Percentiles rank a stretch among this genome's conserved stretches.
These are phyloP conservation scores for Sphagnum fallax DNA, from an alignment of 228 moss, liverwort and hornwort species.

Conservation along the genomic window DNA sequence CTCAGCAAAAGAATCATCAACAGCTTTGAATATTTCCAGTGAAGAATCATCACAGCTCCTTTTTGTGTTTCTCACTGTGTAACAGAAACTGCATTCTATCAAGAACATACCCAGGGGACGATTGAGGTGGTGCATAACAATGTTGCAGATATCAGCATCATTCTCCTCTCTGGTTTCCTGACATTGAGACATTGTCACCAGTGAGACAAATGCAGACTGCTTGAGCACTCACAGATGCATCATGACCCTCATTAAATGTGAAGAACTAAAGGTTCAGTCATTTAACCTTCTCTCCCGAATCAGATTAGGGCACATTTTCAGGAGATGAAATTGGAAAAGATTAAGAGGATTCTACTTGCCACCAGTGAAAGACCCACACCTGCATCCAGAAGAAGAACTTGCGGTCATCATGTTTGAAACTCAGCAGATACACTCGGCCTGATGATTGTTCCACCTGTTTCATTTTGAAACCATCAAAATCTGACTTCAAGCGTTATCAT, in stretches of 20 bases:
- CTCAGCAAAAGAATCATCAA: background rate
- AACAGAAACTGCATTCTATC: no score
- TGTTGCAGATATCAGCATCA: slow-evolving; percentile 59
- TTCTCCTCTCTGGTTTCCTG: slow-evolving; percentile 26
- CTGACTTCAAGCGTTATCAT: background rate
- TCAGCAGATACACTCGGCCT: slow-evolving; percentile 80
- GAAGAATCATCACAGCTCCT: no score
- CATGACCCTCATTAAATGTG: no score
- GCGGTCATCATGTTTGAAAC: slow-evolving; percentile 76
- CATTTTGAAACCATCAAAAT: background rate
- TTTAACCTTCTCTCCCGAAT: no score
- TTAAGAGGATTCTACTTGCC: no score
- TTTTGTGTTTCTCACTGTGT: no score
- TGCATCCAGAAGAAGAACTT: slow-evolving; percentile 98
- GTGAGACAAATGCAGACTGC: no score
- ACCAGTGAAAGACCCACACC: slow-evolving; percentile 20
- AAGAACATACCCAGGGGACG: slow-evolving; percentile 51
- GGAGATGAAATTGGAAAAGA: background rate
- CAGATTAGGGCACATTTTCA: no score
- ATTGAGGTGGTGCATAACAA: slow-evolving; percentile 62
- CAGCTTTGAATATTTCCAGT: background rate
- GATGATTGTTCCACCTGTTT: slow-evolving; percentile 77
- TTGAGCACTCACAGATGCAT: no score
- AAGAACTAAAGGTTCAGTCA: no score
- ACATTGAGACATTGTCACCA: background rate